Evolutionary conservation across 768 basidiomycete species (phyloP).

Genomic region (Suillus bovinus): DNA sequence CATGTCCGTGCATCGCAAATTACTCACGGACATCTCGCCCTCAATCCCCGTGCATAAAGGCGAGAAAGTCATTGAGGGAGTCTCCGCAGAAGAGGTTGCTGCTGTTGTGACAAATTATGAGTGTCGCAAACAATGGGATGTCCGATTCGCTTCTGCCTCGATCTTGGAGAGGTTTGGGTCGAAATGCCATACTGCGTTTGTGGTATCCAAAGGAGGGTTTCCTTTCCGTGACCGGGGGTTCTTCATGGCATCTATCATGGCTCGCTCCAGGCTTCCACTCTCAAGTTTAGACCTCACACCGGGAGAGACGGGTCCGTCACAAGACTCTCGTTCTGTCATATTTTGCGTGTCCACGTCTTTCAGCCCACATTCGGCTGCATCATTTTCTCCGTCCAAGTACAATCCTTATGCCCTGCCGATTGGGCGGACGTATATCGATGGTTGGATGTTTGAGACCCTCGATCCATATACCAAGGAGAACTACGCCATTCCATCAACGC

Average conservation of each 20-base stretch:
- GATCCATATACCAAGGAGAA: slow-evolving; percentile 95
- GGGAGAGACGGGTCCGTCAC: slow-evolving; percentile 36
- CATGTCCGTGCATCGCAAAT: slow-evolving; percentile 70
- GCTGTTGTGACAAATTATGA: slow-evolving; percentile 68
- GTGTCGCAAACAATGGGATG: slow-evolving; percentile 84
- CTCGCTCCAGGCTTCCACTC: slow-evolving; percentile 49
- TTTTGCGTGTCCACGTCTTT: slow-evolving; percentile 86
- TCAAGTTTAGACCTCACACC: slow-evolving; percentile 43
- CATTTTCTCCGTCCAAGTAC: slow-evolving; percentile 65
- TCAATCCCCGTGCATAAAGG: slow-evolving; percentile 84
- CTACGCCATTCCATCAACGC: slow-evolving; percentile 90
- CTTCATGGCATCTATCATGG: slow-evolving; percentile 73
- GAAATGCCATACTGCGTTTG: slow-evolving; percentile 69
- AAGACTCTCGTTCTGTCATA: slow-evolving; percentile 59
- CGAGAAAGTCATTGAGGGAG: slow-evolving; percentile 88
- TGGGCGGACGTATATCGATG: slow-evolving; percentile 85
- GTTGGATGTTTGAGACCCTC: slow-evolving; percentile 95
- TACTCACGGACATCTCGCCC: slow-evolving; percentile 76
- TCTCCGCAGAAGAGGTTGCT: slow-evolving; percentile 89
- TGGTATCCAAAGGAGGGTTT: slow-evolving; percentile 76
- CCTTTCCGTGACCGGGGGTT: slow-evolving; percentile 92
- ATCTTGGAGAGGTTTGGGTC: slow-evolving; percentile 79
- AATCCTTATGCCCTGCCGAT: slow-evolving; percentile 75
- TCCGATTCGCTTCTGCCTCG: slow-evolving; percentile 70
- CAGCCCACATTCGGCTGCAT: slow-evolving; percentile 57